These are phyloP conservation scores for Grifola frondosa DNA, from an alignment of 1,284 basidiomycete species.

Conservation along the genomic window DNA sequence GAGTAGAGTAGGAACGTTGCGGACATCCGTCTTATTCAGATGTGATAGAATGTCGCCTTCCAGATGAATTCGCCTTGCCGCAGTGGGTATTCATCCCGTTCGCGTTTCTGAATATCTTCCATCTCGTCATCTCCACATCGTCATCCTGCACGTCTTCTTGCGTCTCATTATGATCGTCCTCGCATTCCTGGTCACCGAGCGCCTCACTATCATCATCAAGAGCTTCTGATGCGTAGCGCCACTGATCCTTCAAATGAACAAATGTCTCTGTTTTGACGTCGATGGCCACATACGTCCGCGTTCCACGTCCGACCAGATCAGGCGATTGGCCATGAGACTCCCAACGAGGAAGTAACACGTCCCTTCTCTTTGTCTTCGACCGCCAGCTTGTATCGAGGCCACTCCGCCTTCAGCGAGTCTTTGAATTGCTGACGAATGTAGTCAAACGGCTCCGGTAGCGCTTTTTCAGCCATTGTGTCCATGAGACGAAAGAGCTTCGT, in stretches of 20 bases:
- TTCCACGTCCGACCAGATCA: neutral
- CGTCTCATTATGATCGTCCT: too few relatives aligned
- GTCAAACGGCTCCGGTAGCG: neutral
- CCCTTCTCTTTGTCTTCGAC: neutral
- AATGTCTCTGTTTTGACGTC: conserved; percentile 1
- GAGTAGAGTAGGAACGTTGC: conserved; percentile 1
- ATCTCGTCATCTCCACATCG: too few relatives aligned
- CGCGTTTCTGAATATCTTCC: too few relatives aligned
- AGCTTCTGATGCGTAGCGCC: too few relatives aligned
- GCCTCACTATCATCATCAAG: too few relatives aligned
- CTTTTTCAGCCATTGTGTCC: too few relatives aligned
- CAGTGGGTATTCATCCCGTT: too few relatives aligned
- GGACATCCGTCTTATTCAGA: conserved; percentile 3
- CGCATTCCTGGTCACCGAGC: too few relatives aligned
- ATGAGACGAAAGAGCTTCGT: too few relatives aligned
- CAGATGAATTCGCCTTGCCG: neutral
- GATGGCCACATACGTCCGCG: conserved; percentile 3
- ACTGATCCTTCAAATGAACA: conserved; percentile 10
- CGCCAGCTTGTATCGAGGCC: conserved; percentile 2
- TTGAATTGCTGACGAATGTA: neutral
- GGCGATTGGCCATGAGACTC: neutral
- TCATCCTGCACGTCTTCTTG: too few relatives aligned
- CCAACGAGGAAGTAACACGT: conserved; percentile 3
- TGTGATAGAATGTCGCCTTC: conserved; percentile 5
- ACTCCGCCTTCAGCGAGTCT: neutral